Evolutionary conservation across 768 basidiomycete genomes (phyloP).

Genomic region (Amanita pseudoporphyria): DNA sequence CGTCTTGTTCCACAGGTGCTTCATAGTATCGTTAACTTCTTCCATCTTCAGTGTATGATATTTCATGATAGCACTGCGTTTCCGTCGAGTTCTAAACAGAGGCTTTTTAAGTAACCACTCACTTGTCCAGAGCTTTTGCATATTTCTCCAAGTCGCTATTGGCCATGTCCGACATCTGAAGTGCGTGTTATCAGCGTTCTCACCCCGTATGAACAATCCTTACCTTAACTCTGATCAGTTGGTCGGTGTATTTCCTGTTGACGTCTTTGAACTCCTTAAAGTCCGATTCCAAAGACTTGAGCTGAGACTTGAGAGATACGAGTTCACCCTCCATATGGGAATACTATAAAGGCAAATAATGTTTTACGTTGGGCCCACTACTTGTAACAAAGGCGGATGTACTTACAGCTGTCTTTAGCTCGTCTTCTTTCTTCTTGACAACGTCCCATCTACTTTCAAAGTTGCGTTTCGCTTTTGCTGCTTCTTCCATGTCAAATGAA

Average conservation of each 20-base stretch:
- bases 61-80: slow-evolving; percentile 88
- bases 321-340: slow-evolving; percentile 81
- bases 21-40: slow-evolving; percentile 98
- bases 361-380: neutral
- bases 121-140: slow-evolving; percentile 96
- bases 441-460: slow-evolving; percentile 75
- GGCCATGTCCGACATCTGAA: slow-evolving; percentile 93
- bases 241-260: slow-evolving; percentile 78
- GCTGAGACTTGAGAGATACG: slow-evolving; percentile 56
- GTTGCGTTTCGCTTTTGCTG: slow-evolving; percentile 71
- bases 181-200: neutral
- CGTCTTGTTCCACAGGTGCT: slow-evolving; percentile 95
- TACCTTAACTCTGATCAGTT: slow-evolving; percentile 93
- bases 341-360: slow-evolving; percentile 34
- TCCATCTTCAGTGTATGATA: slow-evolving; percentile 98
- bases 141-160: slow-evolving; percentile 98
- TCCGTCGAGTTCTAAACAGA: slow-evolving; percentile 9
- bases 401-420: slow-evolving; percentile 59
- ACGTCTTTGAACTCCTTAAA: slow-evolving; percentile 82
- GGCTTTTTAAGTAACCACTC: slow-evolving; percentile 16
- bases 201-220: slow-evolving; percentile 4
- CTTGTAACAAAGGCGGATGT: neutral
- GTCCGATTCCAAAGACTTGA: slow-evolving; percentile 58
- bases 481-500: slow-evolving; percentile 73
- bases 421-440: slow-evolving; percentile 64